Percentiles rank a stretch among this genome's conserved stretches.
phyloP scores from a whole-genome alignment of 768 basidiomycete species.

The Kwoniella europaea region DNA sequence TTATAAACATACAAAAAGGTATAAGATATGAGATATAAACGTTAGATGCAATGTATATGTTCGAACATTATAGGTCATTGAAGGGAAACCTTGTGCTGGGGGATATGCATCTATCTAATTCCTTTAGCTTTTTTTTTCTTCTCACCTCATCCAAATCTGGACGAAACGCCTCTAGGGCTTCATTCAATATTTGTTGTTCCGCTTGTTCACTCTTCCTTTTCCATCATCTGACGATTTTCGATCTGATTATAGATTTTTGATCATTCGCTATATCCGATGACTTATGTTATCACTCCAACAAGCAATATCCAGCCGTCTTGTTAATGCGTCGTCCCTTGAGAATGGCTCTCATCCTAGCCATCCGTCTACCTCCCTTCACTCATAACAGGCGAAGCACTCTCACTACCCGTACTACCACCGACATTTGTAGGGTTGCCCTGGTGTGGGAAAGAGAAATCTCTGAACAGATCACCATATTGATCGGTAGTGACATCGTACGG shows the following conservation, averaged over 20 bases:
- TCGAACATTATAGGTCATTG: too few relatives aligned
- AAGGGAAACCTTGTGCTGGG: background rate
- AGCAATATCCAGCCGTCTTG: too few relatives aligned
- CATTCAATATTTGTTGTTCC: background rate
- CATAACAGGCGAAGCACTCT: conserved; percentile 5
- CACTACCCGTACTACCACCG: background rate
- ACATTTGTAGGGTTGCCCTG: background rate
- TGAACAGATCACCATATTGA: conserved; percentile 50
- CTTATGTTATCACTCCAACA: too few relatives aligned
- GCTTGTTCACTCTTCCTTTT: too few relatives aligned
- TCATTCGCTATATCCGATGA: too few relatives aligned
- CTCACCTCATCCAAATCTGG: too few relatives aligned
- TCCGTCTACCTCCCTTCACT: conserved; percentile 1
- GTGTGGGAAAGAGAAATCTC: conserved; percentile 43
- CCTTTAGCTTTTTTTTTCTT: background rate
- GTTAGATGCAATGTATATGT: background rate
- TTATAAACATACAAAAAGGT: background rate
- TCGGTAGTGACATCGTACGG: conserved; percentile 45
- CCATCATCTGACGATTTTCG: too few relatives aligned
- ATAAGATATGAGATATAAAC: background rate
- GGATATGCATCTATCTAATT: background rate
- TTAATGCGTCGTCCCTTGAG: too few relatives aligned
- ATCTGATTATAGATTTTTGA: too few relatives aligned
- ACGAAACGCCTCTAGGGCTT: background rate
- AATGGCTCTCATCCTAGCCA: background rate